Evolutionary conservation across 208 protist genomes (phyloP).

Genomic region (Porcisia deanei): DNA sequence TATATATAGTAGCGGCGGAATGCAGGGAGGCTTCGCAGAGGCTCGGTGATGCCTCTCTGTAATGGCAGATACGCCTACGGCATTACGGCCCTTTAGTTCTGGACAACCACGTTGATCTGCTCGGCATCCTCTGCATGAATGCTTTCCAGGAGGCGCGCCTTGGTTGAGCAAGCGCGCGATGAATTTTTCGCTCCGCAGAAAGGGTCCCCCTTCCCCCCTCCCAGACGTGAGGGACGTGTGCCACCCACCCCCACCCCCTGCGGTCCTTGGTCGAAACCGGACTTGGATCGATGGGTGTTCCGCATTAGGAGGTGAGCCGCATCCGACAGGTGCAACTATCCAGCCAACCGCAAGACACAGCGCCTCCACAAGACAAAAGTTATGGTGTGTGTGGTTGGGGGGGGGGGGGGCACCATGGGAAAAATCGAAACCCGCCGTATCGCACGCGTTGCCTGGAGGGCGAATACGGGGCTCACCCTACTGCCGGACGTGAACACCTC

Average conservation of each 20-base stretch:
- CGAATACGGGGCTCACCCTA: slow-evolving; percentile 12
- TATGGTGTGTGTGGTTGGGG: background rate
- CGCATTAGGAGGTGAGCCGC: slow-evolving; percentile 14
- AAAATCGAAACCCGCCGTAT: background rate
- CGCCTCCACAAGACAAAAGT: slow-evolving; percentile 11
- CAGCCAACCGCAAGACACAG: slow-evolving; percentile 27
- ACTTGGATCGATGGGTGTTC: background rate
- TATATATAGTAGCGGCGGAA: background rate
- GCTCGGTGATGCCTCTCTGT: slow-evolving; percentile 8
- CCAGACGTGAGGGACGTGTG: too few relatives aligned
- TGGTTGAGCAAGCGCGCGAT: background rate
- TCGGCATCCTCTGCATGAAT: background rate
- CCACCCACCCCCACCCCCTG: too few relatives aligned
- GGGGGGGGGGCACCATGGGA: background rate
- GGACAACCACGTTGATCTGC: background rate
- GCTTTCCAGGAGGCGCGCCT: slow-evolving; percentile 5
- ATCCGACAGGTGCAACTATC: slow-evolving; percentile 7
- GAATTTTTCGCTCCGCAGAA: background rate
- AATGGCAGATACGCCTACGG: slow-evolving; percentile 1
- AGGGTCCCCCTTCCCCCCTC: too few relatives aligned
- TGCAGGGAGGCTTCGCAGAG: slow-evolving; percentile 19
- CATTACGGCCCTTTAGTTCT: background rate
- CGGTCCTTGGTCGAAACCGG: background rate
- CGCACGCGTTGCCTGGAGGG: background rate
- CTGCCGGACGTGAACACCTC: slow-evolving; percentile 11